Evolutionary conservation across 331 rosid species (phyloP), one percentile per base, ranked within the genome.

Genomic region (Rosa hybrid): DNA sequence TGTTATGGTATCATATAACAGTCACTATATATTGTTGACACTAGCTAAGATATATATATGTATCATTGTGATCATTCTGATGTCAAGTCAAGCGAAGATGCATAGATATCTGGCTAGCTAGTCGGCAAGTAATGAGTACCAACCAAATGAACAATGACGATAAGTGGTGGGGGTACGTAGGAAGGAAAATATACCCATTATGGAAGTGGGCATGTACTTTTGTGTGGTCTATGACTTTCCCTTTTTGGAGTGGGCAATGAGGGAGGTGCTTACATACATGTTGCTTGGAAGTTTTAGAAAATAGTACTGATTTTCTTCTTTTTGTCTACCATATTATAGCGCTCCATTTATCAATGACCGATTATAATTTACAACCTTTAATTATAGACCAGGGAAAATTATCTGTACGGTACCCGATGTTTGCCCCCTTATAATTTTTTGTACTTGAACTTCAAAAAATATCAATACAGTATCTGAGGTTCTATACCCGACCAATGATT

Each of bases 181-280:
- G 79, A 77, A 83, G 2, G 53, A 77, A 76, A 25, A 72, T 54
- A 85, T 86, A 76, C 93, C 97, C 59, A 50, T 69, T 80, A 76
- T 41, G 51, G 72, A 80, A 80, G 84, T 78, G 71, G 72, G 76
- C 59, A 75, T 72, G 77, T 59, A 65, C 56, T 54, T 67, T 82
- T 80, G 50, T 34, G 53, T 21, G 49, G 59, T 57, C 77, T 41
- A 18, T 3, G 86, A 83, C 82, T 88, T 87, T 50, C 87, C 88
- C 83, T 53, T 79, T 90, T 84, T 74, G 86, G 91, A 78, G 85
- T 81, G 84, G 78, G 42, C 65, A 23, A 81, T 84, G 82, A 49
- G 77, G 51, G 70, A 44, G 41, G 48, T 67, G 81, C 80, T 23
- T 70, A 71, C 86, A 41, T 77, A 65, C 51, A 73, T 51, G n/a